Evolutionary conservation across 1,139 yeast species (phyloP).

Genomic region (Yamadazyma siamensis): DNA sequence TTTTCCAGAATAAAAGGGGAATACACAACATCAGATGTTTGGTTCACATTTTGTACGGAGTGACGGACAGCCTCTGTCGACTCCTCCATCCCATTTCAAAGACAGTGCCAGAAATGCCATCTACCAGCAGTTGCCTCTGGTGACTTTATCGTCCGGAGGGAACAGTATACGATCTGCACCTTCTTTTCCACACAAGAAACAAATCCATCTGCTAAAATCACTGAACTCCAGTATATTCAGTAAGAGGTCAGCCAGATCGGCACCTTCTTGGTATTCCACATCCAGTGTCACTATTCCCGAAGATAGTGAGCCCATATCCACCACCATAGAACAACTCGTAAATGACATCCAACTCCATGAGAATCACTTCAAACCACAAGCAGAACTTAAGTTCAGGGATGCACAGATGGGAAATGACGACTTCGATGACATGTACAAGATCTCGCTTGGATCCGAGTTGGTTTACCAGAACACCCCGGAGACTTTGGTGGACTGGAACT

Average conservation of each 20-base stretch:
- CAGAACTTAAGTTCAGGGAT: slow-evolving; percentile 4
- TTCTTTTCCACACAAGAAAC: slow-evolving; percentile 14
- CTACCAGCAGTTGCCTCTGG: slow-evolving; percentile 41
- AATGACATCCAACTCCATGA: slow-evolving; percentile 45
- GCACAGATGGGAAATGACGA: slow-evolving; percentile 11
- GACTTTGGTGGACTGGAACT: slow-evolving; percentile 44
- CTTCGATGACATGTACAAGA: slow-evolving; percentile 32
- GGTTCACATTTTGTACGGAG: slow-evolving; percentile 37
- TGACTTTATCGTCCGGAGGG: slow-evolving; percentile 11
- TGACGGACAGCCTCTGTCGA: slow-evolving; percentile 24
- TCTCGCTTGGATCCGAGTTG: slow-evolving; percentile 40
- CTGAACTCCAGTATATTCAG: slow-evolving; percentile 36
- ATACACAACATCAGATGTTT: slow-evolving; percentile 24
- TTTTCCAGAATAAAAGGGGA: slow-evolving; percentile 9
- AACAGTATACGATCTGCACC: slow-evolving; percentile 19
- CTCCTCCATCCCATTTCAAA: slow-evolving; percentile 41
- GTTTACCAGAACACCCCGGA: slow-evolving; percentile 41
- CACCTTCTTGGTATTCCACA: slow-evolving; percentile 41
- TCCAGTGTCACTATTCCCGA: slow-evolving; percentile 49
- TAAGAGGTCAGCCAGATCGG: slow-evolving; percentile 40
- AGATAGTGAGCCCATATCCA: slow-evolving; percentile 41
- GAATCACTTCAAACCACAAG: slow-evolving; percentile 22
- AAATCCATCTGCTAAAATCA: slow-evolving; percentile 20
- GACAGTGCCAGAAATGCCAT: slow-evolving; percentile 47
- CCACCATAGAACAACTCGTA: slow-evolving; percentile 44